Evolutionary conservation across 352 stramenopile genomes (phyloP).

Genomic region (Pythium brassicae): DNA sequence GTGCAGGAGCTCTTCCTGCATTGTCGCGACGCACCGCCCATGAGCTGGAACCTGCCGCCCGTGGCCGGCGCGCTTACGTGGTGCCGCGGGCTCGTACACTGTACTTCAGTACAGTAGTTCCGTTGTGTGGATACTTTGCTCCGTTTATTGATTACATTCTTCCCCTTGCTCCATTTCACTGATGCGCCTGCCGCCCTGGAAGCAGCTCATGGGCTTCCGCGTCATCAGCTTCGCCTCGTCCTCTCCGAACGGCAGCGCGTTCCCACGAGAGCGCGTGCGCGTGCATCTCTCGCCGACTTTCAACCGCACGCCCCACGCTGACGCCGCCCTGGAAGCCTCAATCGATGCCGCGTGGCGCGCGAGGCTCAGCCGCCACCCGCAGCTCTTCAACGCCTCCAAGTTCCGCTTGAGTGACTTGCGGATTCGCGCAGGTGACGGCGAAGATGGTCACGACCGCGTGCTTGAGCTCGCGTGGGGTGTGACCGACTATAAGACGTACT

Average conservation of each 20-base stretch:
- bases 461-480: slow-evolving; percentile 40
- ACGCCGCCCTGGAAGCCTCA: slow-evolving; percentile 28
- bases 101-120: too few species aligned
- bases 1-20: slow-evolving; percentile 97
- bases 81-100: slow-evolving; percentile 95
- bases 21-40: slow-evolving; percentile 89
- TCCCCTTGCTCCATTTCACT: too few species aligned
- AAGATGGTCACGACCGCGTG: neutral
- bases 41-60: slow-evolving; percentile 94
- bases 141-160: too few species aligned
- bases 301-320: slow-evolving; percentile 42
- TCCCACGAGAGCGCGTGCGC: slow-evolving; percentile 27
- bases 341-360: slow-evolving; percentile 37
- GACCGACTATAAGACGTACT: slow-evolving; percentile 73
- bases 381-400: slow-evolving; percentile 76
- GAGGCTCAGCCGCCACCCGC: slow-evolving; percentile 24
- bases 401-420: slow-evolving; percentile 36
- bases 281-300: slow-evolving; percentile 38
- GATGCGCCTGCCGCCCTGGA: slow-evolving; percentile 14
- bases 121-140: too few species aligned
- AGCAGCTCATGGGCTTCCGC: slow-evolving; percentile 41
- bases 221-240: slow-evolving; percentile 19
- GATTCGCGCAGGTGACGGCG: slow-evolving; percentile 1
- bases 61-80: slow-evolving; percentile 94
- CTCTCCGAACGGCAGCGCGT: slow-evolving; percentile 6